Percentiles rank a stretch among this genome's conserved stretches.
phyloP scores from a whole-genome alignment of 306 rosid genomes.

The Mimosa pudica region DNA sequence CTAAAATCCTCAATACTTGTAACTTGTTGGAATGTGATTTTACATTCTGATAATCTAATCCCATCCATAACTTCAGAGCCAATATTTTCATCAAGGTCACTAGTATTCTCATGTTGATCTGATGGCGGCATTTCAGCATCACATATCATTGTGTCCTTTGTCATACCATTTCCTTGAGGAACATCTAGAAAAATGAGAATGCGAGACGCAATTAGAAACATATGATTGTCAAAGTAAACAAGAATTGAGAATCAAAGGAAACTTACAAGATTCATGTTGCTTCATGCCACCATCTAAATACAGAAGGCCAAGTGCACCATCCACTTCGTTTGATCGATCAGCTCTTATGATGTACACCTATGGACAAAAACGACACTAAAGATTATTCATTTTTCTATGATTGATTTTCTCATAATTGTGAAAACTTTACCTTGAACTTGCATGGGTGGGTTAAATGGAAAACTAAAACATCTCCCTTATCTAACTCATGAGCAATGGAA shows the following conservation, averaged over 20 bases:
- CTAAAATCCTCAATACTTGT: not conserved
- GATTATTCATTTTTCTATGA: not conserved
- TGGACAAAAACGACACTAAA: not conserved
- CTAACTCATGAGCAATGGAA: no score
- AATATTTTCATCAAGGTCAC: not conserved
- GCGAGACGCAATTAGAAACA: not conserved
- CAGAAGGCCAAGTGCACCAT: not conserved
- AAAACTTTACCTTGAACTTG: conserved; percentile 52
- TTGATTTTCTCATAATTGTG: not conserved
- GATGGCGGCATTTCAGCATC: not conserved
- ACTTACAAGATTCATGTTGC: not conserved
- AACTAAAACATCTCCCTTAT: no score
- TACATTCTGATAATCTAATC: not conserved
- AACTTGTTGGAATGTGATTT: not conserved
- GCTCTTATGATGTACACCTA: not conserved
- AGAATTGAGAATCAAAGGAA: not conserved
- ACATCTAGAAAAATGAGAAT: not conserved
- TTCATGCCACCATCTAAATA: not conserved
- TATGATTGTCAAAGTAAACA: not conserved
- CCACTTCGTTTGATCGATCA: not conserved
- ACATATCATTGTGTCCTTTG: not conserved
- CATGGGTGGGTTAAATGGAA: conserved; percentile 47
- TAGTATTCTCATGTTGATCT: not conserved
- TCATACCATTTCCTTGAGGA: not conserved
- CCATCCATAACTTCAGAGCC: not conserved